Base-by-base conservation (phyloP, 371 early-diverging fungal species). In the Mortierella sp. region DNA sequence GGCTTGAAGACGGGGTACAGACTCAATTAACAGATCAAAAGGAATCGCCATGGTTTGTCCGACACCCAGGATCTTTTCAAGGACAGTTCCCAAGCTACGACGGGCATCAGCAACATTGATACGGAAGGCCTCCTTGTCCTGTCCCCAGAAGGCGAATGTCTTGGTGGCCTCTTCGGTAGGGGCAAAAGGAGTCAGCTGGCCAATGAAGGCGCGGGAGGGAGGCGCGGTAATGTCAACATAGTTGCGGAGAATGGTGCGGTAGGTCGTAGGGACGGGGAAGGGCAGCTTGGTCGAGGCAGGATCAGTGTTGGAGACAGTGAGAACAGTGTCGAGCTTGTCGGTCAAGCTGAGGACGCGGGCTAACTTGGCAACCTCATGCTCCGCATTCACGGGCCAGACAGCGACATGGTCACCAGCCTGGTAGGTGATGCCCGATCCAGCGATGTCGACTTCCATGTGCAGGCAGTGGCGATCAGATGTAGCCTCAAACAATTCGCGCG, bases 381-480 rank as follows among this genome's bases (percentile, higher is more conserved):
- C 93, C 42, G 89, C 84, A 79, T 98, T 99, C 23, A 88, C 84
- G 2, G 98, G 93, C 88, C 91, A 97, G 49, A 99, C 84, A n/a
- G 95, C 98, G 56, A 97, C 84, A 69, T 99, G 98, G 71, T 99
- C 99, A 50, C 99, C 99, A 9, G 97, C 85, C 56, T 91, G 87
- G 70, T 99, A 98, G 24, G 75, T 81, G 60, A 98, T 73, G 26
- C 92, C 93, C 17, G 92, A 87, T 43, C 87, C 92, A 6, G 82
- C 64, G 34, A 97, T 83, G 64, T 97, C 97, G 12, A 99, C 82
- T 64, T 99, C 99, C 62, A 97, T 72, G 79, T 99, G 99, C 55
- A 96, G 78, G 75, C 96, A 94, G 64, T 93, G 87, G 50, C 98
- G 93, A 53, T 89, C 91, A 31, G 81, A 59, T 17, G 79, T 55